These are phyloP conservation scores for Botrytis paeoniae DNA, from an alignment of 2,329 filamentous ascomycete species.

Conservation along the genomic window DNA sequence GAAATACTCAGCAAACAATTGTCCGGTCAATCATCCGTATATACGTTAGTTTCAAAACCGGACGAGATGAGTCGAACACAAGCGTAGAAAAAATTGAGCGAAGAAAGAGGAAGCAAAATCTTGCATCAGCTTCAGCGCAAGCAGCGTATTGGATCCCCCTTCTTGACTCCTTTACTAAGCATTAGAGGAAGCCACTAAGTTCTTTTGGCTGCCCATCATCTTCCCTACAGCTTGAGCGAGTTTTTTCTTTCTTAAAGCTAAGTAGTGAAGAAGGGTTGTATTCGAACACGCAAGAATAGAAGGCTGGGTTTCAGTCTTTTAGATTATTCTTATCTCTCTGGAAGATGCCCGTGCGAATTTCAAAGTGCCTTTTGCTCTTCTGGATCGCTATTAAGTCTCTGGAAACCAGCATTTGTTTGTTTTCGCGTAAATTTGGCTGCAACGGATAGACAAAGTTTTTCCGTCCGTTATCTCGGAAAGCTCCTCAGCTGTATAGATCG, in stretches of 20 bases:
- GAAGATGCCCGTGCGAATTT: accelerated
- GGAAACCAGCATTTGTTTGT: background rate
- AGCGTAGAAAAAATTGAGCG: no score
- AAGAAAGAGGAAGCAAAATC: background rate
- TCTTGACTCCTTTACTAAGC: accelerated
- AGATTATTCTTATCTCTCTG: no score
- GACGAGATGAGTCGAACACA: background rate
- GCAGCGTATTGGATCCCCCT: accelerated
- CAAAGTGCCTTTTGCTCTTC: background rate
- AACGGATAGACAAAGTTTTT: background rate
- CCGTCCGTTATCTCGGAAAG: accelerated
- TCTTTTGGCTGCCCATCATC: background rate
- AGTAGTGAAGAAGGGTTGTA: background rate
- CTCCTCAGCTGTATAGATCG: background rate
- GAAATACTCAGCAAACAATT: background rate
- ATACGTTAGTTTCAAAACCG: no score
- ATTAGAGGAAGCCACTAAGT: background rate
- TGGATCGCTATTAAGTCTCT: background rate
- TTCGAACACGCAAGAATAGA: background rate
- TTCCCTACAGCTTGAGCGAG: background rate
- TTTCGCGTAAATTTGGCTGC: background rate
- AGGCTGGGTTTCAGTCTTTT: no score
- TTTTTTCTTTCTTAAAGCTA: accelerated
- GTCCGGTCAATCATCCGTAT: background rate
- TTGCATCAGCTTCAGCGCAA: background rate